Evolutionary conservation across 768 basidiomycete genomes (phyloP), one percentile per base, ranked within the genome.

Genomic region (Russula vinacea): DNA sequence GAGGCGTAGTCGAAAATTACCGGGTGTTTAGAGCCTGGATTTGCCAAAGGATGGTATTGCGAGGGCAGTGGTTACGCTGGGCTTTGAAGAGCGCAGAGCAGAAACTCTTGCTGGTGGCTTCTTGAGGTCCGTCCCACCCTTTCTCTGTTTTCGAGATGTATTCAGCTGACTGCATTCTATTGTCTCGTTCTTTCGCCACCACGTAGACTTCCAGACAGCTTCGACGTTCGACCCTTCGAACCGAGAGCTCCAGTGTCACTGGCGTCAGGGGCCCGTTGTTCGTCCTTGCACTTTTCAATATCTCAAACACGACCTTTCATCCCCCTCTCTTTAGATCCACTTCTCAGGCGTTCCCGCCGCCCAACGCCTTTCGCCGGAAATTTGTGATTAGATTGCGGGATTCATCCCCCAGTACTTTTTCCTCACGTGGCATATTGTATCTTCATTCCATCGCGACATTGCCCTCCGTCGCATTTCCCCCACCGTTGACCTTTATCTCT

Each of bases 371-470:
- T 86, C 87, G 0, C 76, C 78, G 8, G 87, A 89, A 74, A 79
- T 89, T 47, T 89, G 87, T 86, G 84, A 85, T 67, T 78, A 80
- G 16, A 84, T 89, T 47, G 86, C 86, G 7, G 73, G 76, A 56
- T 80, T 82, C 66, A 84, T 83, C 49, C 85, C 87, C 8, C 81
- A 86, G 17, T 83, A 84, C 67, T 81, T 87, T n/a, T 81, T 89
- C 35, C 82, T 86, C n/a, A 81, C 80, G 17, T 89, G 85, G 86
- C 79, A 87, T 45, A 85, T 79, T 60, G 79, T 88, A 32, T 87
- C 86, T 3, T 73, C 81, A 2, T 86, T 85, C 70, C 83, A 87
- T 70, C 78, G 84, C 44, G 82, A 84, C 65, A 86, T 89, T 45
- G 86, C 86, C 26, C 78, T 82, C 19, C 82, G 84, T 32, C 78